These are phyloP conservation scores for Atractiella rhizophila DNA, from an alignment of 768 basidiomycete genomes.

Conservation along the genomic window DNA sequence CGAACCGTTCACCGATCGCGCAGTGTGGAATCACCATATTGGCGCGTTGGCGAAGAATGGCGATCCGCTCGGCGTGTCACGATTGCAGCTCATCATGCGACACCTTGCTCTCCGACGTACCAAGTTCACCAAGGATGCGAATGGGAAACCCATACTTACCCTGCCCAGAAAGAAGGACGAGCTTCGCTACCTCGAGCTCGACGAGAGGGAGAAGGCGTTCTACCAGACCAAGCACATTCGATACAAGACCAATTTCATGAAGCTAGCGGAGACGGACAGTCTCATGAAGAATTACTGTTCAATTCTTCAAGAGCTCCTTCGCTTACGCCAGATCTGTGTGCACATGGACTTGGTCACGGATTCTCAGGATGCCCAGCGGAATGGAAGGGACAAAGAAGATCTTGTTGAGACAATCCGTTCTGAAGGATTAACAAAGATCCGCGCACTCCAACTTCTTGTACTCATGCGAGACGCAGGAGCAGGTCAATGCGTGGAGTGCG, in stretches of 20 bases:
- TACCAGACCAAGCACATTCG: conserved; percentile 73
- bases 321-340: conserved; percentile 91
- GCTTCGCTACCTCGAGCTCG: conserved; percentile 59
- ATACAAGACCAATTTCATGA: conserved; percentile 73
- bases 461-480: conserved; percentile 63
- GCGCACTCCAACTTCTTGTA: conserved; percentile 62
- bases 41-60: conserved; percentile 80
- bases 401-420: conserved; percentile 44
- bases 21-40: conserved; percentile 74
- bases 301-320: conserved; percentile 83
- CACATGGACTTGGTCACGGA: conserved; percentile 62
- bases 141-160: conserved; percentile 61
- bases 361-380: conserved; percentile 23
- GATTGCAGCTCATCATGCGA: conserved; percentile 91
- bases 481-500: conserved; percentile 73
- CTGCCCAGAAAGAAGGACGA: conserved; percentile 79
- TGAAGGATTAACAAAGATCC: conserved; percentile 45
- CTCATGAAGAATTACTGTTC: conserved; percentile 97
- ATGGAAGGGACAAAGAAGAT: conserved; percentile 47
- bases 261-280: conserved; percentile 62
- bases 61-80: conserved; percentile 51
- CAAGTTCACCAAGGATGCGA: conserved; percentile 56
- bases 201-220: conserved; percentile 50
- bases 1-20: conserved; percentile 77
- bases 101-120: conserved; percentile 88